Percentiles rank a stretch among this genome's conserved stretches.
These are phyloP conservation scores for Talaromyces borbonicus DNA, from an alignment of 495 filamentous ascomycete species.

Conservation along the genomic window DNA sequence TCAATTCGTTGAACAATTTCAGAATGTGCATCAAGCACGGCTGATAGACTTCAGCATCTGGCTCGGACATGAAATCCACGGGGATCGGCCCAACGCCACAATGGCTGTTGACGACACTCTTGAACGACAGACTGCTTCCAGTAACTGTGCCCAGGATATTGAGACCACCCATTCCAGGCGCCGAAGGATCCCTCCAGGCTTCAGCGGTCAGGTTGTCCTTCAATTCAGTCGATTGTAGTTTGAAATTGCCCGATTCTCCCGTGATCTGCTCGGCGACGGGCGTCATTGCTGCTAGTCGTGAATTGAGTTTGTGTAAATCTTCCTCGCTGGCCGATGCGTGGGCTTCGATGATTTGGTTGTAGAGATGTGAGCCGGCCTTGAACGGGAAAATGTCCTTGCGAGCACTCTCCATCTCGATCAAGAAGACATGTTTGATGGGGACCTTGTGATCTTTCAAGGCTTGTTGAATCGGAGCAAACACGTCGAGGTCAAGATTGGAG, in stretches of 20 bases:
- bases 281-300: slow-evolving; percentile 20
- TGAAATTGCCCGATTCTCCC: slow-evolving; percentile 24
- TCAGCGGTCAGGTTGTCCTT: not conserved
- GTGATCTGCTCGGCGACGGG: slow-evolving; percentile 26
- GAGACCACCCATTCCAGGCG: slow-evolving; percentile 21
- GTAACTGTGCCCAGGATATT: slow-evolving; percentile 25
- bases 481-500: slow-evolving; percentile 25
- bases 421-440: slow-evolving; percentile 24
- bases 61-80: slow-evolving; percentile 30
- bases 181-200: slow-evolving; percentile 9
- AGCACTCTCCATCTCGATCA: slow-evolving; percentile 32
- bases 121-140: slow-evolving; percentile 30
- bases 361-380: slow-evolving; percentile 20
- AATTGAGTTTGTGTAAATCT: slow-evolving; percentile 10
- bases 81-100: slow-evolving; percentile 31
- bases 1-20: slow-evolving; percentile 28
- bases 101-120: slow-evolving; percentile 27
- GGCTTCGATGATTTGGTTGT: slow-evolving; percentile 23
- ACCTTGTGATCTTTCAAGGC: slow-evolving; percentile 18
- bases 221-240: slow-evolving; percentile 7
- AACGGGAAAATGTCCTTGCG: slow-evolving; percentile 35
- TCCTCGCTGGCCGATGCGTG: slow-evolving; percentile 8
- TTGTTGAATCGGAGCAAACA: slow-evolving; percentile 19
- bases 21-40: slow-evolving; percentile 32
- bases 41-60: slow-evolving; percentile 27